Evolutionary conservation across 1,284 basidiomycete genomes (phyloP).

Genomic region (Apiotrichum mycotoxinovorans): DNA sequence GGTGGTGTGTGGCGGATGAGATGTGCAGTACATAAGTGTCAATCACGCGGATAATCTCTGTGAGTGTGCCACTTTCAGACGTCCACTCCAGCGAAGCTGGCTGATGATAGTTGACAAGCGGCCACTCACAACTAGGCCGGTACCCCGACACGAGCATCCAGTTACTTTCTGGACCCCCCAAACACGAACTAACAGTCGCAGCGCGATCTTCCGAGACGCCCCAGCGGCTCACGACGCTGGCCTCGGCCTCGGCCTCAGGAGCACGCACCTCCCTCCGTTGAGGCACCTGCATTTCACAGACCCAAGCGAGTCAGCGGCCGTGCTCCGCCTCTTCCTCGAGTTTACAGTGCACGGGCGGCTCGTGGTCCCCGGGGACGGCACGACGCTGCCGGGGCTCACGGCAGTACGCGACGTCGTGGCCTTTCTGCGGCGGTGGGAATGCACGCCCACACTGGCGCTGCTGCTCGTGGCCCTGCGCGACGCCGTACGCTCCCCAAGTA

Average conservation of each 20-base stretch:
- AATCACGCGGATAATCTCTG: too few relatives aligned
- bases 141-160: too few relatives aligned
- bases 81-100: too few relatives aligned
- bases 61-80: too few relatives aligned
- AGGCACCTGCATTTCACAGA: slow-evolving; percentile 7
- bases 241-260: background rate
- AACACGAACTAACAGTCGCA: too few relatives aligned
- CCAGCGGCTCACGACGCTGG: background rate
- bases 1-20: too few relatives aligned
- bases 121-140: too few relatives aligned
- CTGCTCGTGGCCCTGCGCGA: slow-evolving; percentile 11
- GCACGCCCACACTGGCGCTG: slow-evolving; percentile 6
- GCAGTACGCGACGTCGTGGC: slow-evolving; percentile 5
- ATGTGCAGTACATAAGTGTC: too few relatives aligned
- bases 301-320: slow-evolving; percentile 3
- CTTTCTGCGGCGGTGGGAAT: slow-evolving; percentile 15
- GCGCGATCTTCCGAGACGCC: slow-evolving; percentile 13
- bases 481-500: slow-evolving; percentile 7
- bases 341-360: slow-evolving; percentile 9
- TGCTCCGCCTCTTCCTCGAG: slow-evolving; percentile 15
- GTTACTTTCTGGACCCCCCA: too few relatives aligned
- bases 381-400: slow-evolving; percentile 12
- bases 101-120: too few relatives aligned
- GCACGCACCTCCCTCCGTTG: background rate
- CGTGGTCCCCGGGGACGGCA: slow-evolving; percentile 16